Evolutionary conservation across 345 rosid species (phyloP), one percentile per base, ranked within the genome.

Genomic region (Syzygium grande): DNA sequence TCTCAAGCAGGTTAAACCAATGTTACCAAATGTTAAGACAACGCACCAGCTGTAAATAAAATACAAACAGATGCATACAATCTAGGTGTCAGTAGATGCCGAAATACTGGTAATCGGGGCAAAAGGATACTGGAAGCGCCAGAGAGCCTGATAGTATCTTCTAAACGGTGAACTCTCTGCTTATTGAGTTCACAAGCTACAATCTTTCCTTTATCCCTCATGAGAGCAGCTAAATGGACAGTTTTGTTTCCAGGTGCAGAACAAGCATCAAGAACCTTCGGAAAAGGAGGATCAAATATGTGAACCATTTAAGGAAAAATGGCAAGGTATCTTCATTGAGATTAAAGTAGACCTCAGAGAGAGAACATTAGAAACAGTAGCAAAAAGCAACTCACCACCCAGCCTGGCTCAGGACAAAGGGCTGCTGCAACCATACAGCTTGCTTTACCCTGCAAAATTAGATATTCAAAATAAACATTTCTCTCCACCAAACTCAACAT

Each of bases 221-320:
- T 95, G 68, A 97, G 94, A 87, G 99, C 97, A 56, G 99, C 99
- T 63, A 97, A 95, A 90, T 97, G 99, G 56, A 95, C 95, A 78
- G 99, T 97, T 94, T 97, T 96, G 94, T 97, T 97, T 89, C 99
- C 99, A 52, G 99, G 99, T 89, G 99, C 98, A 89, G 99, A 94
- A 88, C 99, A 97, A 86, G 99, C 99, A 91, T 97, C 99, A 91
- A 97, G 91, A 91, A 97, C 99, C 99, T 95, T 92, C 92, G 91
- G 86, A 54, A 73, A 73, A 88, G 52, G 11, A 78, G 55, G 51
- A 49, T 54, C 51, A 46, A 34, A 27, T 15, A 22, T 51, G 22
- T 55, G 38, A 85, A 73, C 58, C 51, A 78, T 11, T 0, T 79
- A 17, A 73, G 53, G 65, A 52, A 12, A 73, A 52, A 16, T 38